These are phyloP conservation scores for Eucalyptus tenuipes DNA, from an alignment of 345 rosid species.

Conservation along the genomic window DNA sequence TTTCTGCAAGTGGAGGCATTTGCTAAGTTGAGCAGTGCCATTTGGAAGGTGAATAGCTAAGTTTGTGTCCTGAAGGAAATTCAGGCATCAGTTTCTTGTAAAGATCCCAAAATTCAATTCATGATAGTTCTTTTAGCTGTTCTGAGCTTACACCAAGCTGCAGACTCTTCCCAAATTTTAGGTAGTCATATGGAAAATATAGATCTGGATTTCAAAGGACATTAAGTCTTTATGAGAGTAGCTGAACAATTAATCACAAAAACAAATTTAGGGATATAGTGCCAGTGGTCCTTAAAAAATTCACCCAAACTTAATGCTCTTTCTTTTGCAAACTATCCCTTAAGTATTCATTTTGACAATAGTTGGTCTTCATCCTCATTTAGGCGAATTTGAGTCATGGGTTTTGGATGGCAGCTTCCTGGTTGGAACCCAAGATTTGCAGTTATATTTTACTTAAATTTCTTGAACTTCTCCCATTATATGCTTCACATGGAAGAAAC, in stretches of 20 bases:
- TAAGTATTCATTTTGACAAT: background rate
- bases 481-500: background rate
- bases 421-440: background rate
- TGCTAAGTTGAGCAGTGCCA: slow-evolving; percentile 68
- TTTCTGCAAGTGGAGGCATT: slow-evolving; percentile 95
- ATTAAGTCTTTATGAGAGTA: background rate
- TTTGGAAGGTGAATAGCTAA: slow-evolving; percentile 52
- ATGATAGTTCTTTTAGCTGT: background rate
- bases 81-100: background rate
- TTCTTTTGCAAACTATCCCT: background rate
- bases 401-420: background rate
- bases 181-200: background rate
- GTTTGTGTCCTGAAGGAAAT: background rate
- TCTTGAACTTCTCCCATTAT: background rate
- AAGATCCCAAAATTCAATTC: background rate
- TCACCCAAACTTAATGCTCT: background rate
- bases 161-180: background rate
- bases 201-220: background rate
- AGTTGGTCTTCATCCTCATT: background rate
- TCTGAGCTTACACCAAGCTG: background rate
- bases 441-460: background rate
- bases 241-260: background rate
- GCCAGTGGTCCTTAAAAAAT: background rate
- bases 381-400: background rate
- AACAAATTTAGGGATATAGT: background rate